Evolutionary conservation across 2,329 filamentous ascomycete species (phyloP), one percentile per base, ranked within the genome.

Genomic region (Xylaria sp.): DNA sequence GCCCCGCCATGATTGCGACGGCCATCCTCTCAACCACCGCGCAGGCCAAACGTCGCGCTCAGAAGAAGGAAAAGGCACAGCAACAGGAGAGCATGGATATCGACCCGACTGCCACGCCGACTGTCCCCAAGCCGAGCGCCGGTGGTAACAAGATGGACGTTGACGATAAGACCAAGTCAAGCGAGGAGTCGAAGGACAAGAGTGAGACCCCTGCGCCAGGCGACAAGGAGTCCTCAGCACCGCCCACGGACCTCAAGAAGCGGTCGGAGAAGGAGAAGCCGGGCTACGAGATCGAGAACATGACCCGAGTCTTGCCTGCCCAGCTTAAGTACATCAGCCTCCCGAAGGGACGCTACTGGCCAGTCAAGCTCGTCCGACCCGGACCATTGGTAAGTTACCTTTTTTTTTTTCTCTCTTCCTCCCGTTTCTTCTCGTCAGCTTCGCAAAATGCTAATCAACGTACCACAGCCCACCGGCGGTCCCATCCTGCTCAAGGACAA

Each of bases 261-360:
- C 95, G 94, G 80, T 78, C 80, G 0, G 92, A 97, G 74, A 95
- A 94, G 78, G 94, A 99, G 78, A 97, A 96, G 83, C 84, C 96
- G 54, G 94, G 94, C 63, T 97, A 94, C 71, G 92, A 97, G 61
- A 83, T 99, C 58, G 90, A 94, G 70, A 99, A 99, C 79, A 95
- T 99, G 91, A 95, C 90, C 50, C 85, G 94, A 65, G 92, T 99
- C 34, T 84, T 99, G 44, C 94, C 92, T 1, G 85, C 86, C 43
- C 94, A 99, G 77, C 84, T 97, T 68, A 96, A 96, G 78, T 97
- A 93, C 73, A 91, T 99, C 69, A 96, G 86, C 73, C 96, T 99
- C 80, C 86, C 91, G 44, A 84, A 90, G 60, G 90, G 90, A 42
- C 87, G 95, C 64, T 99, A 97, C 75, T 91, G 90, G 80, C 93